Evolutionary conservation across 78 protist species (phyloP), one percentile per base, ranked within the genome.

Genomic region (Dictyostelium purpureum): DNA sequence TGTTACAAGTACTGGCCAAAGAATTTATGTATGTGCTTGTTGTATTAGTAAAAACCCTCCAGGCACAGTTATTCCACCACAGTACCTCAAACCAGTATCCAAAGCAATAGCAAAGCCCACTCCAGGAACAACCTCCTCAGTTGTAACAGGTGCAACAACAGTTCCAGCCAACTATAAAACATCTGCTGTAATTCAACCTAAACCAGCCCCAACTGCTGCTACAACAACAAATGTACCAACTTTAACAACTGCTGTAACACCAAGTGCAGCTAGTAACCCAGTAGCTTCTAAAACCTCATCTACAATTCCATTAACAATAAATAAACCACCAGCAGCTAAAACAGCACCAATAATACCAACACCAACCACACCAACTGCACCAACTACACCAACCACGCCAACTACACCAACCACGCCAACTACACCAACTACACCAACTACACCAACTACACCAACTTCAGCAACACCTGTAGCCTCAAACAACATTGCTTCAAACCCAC

Each of bases 1-100:
- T 3, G 47, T 73, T 19, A 70, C 38, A 5, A 61, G 43, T 66
- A 69, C 26, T 21, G 92, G 92, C 10, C 92, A 85, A 47, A 85
- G 61, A 66, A 63, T 85, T 6, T 85, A 85, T 31, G 65, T 76
- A n/a, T 85, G 92, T 24, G 14, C 92, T 33, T 85, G 92, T 73
- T 85, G 92, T 59, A 11, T 85, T 43, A 7, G 49, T 56, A 85
- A 85, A 74, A 85, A 85, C 11, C 92, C 92, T 45, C 92, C 92
- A 6, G 59, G 69, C 7, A 19, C 71, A 2, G 54, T 52, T 18
- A 24, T 37, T n/a, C 54, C 81, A 37, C 79, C 73, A 26, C 63
- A 82, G 70, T 45, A 73, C 66, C 16, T 63, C 26, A 67, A 79
- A 49, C 45, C 56, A 24, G 49, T 73, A 24, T 12, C 74, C 21